Base-by-base conservation (phyloP, 108 stramenopile species). In the Cylindrotheca closterium region DNA sequence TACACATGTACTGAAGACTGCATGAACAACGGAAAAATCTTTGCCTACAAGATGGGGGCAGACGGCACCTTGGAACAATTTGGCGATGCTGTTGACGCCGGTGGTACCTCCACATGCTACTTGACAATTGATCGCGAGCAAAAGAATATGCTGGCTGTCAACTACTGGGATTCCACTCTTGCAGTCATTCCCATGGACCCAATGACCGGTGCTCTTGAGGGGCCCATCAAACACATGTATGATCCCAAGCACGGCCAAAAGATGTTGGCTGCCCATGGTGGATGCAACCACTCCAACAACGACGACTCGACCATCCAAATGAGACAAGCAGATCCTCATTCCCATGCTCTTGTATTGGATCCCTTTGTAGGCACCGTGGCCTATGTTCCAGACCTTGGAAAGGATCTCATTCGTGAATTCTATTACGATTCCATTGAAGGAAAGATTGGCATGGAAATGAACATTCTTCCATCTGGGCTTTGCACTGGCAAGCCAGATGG, bases 1-100 rank as follows among this genome's bases (percentile, higher is more conserved):
- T 96, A 96, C 74, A 91, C 93, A 18, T 97, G 97, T 79, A 96
- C 95, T 4, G 97, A 97, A 83, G 84, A 95, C 67, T 91, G 93
- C 66, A 79, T 81, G 34, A 73, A 94, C 42, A 93, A 97, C 73
- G 95, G 95, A 45, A 56, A 79, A 47, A 91, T 97, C 37, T 70
- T 92, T 68, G 85, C 92, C 51, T 87, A 91, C 61, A 49, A 78
- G 63, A 51, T 96, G n/a, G 79, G 64, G 24, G 18, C 60, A 3
- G 79, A 89, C 53, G 95, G 95, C 19, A 63, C 57, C 19, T 63
- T 96, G 10, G 75, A 70, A 22, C 78, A 87, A 60, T 73, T 92
- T 10, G 81, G 82, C 23, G 68, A 79, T 51, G 52, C 77, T 31
- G 82, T 87, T 8, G 92, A 91, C 73, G 96, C 96, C 37, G 86